These are phyloP conservation scores for Podaxis mareebaensis DNA, from an alignment of 768 basidiomycete genomes.

Conservation along the genomic window DNA sequence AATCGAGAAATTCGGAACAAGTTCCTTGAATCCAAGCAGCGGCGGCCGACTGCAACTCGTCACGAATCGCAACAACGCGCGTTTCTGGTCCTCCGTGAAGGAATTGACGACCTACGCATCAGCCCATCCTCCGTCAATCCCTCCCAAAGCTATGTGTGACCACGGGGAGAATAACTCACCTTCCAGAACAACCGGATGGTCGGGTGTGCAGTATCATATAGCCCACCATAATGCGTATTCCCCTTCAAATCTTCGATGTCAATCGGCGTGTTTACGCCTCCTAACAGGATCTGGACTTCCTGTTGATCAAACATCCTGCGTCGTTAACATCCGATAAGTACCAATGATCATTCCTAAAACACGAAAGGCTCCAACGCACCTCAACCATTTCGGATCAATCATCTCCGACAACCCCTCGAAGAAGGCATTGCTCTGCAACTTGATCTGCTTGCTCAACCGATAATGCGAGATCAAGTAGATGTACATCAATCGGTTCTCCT, in stretches of 20 bases:
- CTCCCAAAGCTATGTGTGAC: background rate
- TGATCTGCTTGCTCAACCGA: conserved; percentile 87
- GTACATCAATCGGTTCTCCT: conserved; percentile 86
- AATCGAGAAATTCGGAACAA: conserved; percentile 87
- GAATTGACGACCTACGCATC: conserved; percentile 63
- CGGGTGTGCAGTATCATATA: conserved; percentile 67
- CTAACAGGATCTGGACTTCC: conserved; percentile 89
- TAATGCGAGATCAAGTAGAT: conserved; percentile 90
- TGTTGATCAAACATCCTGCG: conserved; percentile 95
- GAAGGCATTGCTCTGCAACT: conserved; percentile 79
- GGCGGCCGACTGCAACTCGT: conserved; percentile 92
- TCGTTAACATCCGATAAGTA: background rate
- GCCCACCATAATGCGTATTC: conserved; percentile 82
- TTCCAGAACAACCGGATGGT: conserved; percentile 86
- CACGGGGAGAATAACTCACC: conserved; percentile 38
- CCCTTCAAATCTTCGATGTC: conserved; percentile 78
- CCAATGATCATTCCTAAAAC: background rate
- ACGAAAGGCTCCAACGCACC: conserved; percentile 37
- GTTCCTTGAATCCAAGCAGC: conserved; percentile 82
- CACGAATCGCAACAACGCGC: conserved; percentile 82
- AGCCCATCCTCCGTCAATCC: background rate
- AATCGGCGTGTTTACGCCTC: conserved; percentile 83
- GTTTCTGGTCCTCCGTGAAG: conserved; percentile 80
- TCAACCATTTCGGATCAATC: conserved; percentile 87
- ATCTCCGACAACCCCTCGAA: conserved; percentile 92